Evolutionary conservation across 1,284 basidiomycete genomes (phyloP).

Genomic region (Coniophora puteana): DNA sequence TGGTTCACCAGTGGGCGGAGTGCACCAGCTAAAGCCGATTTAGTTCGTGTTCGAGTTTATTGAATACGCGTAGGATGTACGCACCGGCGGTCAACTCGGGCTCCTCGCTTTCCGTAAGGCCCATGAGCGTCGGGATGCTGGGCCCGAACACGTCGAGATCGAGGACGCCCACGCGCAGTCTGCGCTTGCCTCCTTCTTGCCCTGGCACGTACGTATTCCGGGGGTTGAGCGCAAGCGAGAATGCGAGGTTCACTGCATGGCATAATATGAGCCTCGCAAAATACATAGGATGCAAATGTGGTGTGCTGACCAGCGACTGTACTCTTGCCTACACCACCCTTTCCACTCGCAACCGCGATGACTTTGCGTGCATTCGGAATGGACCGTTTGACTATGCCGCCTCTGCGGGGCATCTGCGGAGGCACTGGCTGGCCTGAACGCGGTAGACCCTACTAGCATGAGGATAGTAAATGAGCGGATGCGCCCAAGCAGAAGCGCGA

Average conservation of each 20-base stretch:
- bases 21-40: conserved; percentile 56
- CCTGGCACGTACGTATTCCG: too few species aligned
- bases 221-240: conserved; percentile 60
- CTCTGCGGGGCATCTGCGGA: conserved; percentile 62
- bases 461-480: conserved; percentile 5
- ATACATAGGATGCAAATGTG: conserved; percentile 3
- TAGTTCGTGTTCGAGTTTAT: background rate
- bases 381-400: conserved; percentile 50
- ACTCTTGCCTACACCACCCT: conserved; percentile 97
- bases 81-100: conserved; percentile 74
- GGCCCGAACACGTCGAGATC: conserved; percentile 98
- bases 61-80: conserved; percentile 18
- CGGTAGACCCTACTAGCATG: conserved; percentile 47
- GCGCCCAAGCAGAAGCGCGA: background rate
- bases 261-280: conserved; percentile 1
- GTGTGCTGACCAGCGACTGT: conserved; percentile 85
- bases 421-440: conserved; percentile 34
- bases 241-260: conserved; percentile 75
- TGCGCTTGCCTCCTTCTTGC: conserved; percentile 27
- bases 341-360: conserved; percentile 89
- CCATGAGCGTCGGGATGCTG: conserved; percentile 94
- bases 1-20: conserved; percentile 88
- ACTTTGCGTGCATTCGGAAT: conserved; percentile 72
- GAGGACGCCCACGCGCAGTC: conserved; percentile 78
- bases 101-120: conserved; percentile 77